phyloP scores from a whole-genome alignment of 2,329 filamentous ascomycete species.

The Apiospora malaysiana region DNA sequence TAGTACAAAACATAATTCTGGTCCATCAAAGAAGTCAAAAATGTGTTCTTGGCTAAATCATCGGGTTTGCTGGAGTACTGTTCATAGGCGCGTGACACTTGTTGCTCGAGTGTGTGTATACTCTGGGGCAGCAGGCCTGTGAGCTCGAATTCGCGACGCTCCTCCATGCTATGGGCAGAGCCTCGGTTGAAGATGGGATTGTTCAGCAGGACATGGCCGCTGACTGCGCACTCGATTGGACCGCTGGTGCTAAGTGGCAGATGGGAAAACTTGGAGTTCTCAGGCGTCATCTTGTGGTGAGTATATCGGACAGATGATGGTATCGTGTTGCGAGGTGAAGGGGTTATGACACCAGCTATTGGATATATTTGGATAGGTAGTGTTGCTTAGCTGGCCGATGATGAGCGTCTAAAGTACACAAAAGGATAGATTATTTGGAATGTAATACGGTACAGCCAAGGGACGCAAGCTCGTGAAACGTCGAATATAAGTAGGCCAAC shows the following conservation, averaged over 20 bases:
- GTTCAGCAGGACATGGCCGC: conserved; percentile 62
- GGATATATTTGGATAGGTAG: not conserved
- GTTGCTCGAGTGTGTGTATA: conserved; percentile 77
- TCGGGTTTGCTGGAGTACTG: conserved; percentile 71
- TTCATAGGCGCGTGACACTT: conserved; percentile 77
- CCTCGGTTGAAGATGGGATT: conserved; percentile 82
- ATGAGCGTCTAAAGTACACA: not conserved
- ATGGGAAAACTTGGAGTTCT: conserved; percentile 46
- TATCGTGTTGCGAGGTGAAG: conserved; percentile 19
- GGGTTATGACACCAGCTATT: not conserved
- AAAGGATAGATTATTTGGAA: not conserved
- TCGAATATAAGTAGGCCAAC: not conserved
- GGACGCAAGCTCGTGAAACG: not conserved
- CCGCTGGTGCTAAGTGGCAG: conserved; percentile 55
- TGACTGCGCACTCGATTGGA: conserved; percentile 55
- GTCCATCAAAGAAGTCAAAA: conserved; percentile 82
- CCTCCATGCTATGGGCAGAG: conserved; percentile 73
- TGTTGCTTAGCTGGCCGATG: not conserved
- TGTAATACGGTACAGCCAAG: not conserved
- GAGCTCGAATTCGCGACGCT: conserved; percentile 73
- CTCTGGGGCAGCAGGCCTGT: conserved; percentile 74
- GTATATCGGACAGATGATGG: not conserved
- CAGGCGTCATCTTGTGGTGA: conserved; percentile 34
- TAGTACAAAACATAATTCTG: conserved; percentile 88
- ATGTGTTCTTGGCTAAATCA: conserved; percentile 83